These are phyloP conservation scores for Lepiota venenata DNA, from an alignment of 768 basidiomycete species.

Conservation along the genomic window DNA sequence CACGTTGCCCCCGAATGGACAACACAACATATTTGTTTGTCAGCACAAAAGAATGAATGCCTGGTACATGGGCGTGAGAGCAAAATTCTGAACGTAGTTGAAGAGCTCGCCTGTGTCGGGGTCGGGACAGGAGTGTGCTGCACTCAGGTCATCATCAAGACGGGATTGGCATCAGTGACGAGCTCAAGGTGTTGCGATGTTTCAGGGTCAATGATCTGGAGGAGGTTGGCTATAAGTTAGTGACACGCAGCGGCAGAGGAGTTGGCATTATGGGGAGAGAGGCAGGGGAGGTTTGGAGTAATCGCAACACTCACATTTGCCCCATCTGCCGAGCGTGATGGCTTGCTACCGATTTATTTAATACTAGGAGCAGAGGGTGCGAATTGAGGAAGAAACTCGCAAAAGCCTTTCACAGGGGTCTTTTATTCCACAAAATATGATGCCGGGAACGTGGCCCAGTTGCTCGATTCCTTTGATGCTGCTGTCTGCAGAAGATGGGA, in stretches of 20 bases:
- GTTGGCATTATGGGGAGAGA: constrained; percentile 3
- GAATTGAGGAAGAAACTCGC: constrained; percentile 3
- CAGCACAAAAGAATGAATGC: constrained; percentile 8
- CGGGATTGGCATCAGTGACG: not conserved
- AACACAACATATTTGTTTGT: constrained; percentile 7
- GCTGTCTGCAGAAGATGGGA: not conserved
- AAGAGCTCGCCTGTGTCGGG: not conserved
- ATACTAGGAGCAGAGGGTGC: not conserved
- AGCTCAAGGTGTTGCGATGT: not conserved
- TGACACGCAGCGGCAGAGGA: too few species aligned
- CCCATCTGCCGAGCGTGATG: not conserved
- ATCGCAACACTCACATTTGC: constrained; percentile 8
- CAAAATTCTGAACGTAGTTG: constrained; percentile 8
- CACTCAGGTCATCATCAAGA: constrained; percentile 3
- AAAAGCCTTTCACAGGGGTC: too few species aligned
- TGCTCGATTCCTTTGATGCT: not conserved
- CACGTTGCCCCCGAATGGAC: too few species aligned
- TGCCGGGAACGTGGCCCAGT: too few species aligned
- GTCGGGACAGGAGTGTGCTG: constrained; percentile 5
- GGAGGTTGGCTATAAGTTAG: not conserved
- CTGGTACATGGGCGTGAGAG: not conserved
- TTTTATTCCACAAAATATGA: too few species aligned
- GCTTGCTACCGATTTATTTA: not conserved
- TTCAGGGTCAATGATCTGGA: constrained; percentile 1
- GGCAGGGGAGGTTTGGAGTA: not conserved